Percentiles rank a stretch among this genome's conserved stretches.
phyloP scores from a whole-genome alignment of 176 grass and related monocot species.

The Luzula sylvatica region DNA sequence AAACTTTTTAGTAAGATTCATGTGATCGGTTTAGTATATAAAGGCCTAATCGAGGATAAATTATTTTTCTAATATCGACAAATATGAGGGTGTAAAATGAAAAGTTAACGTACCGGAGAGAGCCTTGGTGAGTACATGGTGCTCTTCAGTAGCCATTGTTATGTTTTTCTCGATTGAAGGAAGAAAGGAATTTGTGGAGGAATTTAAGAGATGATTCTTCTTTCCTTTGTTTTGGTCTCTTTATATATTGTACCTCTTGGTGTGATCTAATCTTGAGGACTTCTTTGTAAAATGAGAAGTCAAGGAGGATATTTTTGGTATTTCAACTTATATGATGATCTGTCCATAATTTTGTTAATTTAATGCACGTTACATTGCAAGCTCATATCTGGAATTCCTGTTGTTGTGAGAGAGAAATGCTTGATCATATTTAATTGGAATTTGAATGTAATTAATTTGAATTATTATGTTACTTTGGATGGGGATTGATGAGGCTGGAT shows the following conservation, averaged over 20 bases:
- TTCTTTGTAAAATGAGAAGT: slow-evolving; percentile 1
- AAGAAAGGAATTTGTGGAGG: not conserved
- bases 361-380: slow-evolving; percentile 16
- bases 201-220: slow-evolving; percentile 9
- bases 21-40: not conserved
- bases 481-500: too few species aligned
- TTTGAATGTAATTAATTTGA: too few species aligned
- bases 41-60: not conserved
- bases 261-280: not conserved
- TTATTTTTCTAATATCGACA: not conserved
- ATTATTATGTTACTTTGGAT: too few species aligned
- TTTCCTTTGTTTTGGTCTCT: not conserved
- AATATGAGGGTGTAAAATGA: not conserved
- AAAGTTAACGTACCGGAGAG: slow-evolving; percentile 57
- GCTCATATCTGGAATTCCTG: slow-evolving; percentile 5
- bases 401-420: too few species aligned
- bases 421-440: too few species aligned
- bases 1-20: not conserved
- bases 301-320: slow-evolving; percentile 2
- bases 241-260: slow-evolving; percentile 39
- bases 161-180: not conserved
- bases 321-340: slow-evolving; percentile 1
- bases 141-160: slow-evolving; percentile 36
- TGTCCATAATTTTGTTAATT: slow-evolving; percentile 5
- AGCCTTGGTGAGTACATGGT: slow-evolving; percentile 63